Conservation (phyloP, 257 asterid genomes). For the Cinchona pubescens region DNA sequence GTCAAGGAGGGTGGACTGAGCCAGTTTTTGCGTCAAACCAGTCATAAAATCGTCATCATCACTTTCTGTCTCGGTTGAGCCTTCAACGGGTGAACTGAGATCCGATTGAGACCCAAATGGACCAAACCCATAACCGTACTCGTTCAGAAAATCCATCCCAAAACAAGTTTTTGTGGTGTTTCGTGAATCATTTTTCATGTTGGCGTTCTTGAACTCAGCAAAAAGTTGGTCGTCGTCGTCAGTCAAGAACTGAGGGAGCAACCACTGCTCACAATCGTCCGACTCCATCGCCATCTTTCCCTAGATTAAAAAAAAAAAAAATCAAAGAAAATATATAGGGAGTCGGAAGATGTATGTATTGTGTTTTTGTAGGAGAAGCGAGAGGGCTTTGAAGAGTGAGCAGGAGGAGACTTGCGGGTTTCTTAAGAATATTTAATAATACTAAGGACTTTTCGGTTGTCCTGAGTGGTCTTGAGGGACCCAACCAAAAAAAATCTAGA, state of each 20-base stretch:
- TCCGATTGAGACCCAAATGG: conserved; percentile 39
- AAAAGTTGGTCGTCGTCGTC: conserved; percentile 27
- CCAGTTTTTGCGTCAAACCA: conserved; percentile 42
- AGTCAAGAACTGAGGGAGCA: conserved; percentile 42
- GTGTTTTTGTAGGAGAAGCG: neutral
- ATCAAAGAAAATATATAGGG: neutral
- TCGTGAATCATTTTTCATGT: neutral
- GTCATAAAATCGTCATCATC: conserved; percentile 66
- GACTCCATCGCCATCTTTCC: conserved; percentile 27
- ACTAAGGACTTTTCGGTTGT: neutral
- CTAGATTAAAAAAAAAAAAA: neutral
- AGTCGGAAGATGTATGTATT: too few relatives aligned
- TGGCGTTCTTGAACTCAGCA: conserved; percentile 13
- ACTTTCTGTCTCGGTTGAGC: conserved; percentile 62
- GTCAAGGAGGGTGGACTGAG: conserved; percentile 35
- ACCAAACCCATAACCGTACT: conserved; percentile 18
- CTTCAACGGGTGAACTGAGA: conserved; percentile 68
- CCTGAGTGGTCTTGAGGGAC: conserved; percentile 3
- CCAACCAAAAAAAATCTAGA: conserved; percentile 2
- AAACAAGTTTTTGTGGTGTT: neutral
- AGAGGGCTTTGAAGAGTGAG: neutral
- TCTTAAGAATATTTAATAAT: conserved; percentile 26
- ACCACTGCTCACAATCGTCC: conserved; percentile 38
- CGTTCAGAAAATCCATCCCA: conserved; percentile 10
- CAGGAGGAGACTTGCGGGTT: conserved; percentile 16